Conservation (phyloP, 345 rosid species). For the Boechera retrofracta region DNA sequence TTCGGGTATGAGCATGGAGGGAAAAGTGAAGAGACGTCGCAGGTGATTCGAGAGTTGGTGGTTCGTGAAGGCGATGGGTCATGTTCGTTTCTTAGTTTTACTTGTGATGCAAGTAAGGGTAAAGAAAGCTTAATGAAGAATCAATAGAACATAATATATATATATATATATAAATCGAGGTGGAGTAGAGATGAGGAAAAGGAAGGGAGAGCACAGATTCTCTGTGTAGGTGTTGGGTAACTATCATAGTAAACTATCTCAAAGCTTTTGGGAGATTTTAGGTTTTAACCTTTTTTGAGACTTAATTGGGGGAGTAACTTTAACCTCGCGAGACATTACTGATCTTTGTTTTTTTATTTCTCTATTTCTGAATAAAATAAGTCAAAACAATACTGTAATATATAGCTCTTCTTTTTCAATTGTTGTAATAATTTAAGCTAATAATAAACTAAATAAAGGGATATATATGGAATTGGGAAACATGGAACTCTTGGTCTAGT, state of each 20-base stretch:
- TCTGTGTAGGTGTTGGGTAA: constrained; percentile 46
- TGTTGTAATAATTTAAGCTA: constrained; percentile 13
- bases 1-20: constrained; percentile 42
- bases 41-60: constrained; percentile 66
- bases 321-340: constrained; percentile 36
- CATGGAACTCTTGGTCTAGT: too few species aligned
- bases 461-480: constrained; percentile 3
- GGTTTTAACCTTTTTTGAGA: constrained; percentile 29
- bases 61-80: constrained; percentile 68
- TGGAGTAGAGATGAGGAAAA: constrained; percentile 47
- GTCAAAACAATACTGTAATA: constrained; percentile 7
- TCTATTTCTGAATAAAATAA: background rate
- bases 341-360: constrained; percentile 26
- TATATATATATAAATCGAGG: constrained; percentile 24
- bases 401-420: constrained; percentile 3
- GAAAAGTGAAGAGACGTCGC: constrained; percentile 44
- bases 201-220: constrained; percentile 43
- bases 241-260: constrained; percentile 41
- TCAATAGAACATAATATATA: constrained; percentile 34
- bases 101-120: constrained; percentile 73
- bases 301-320: constrained; percentile 29
- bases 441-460: background rate
- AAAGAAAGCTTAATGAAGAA: constrained; percentile 51
- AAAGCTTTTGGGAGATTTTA: constrained; percentile 35
- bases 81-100: constrained; percentile 57